A percentile compares a stretch with the other conserved stretches of the same genome.
phyloP scores from a whole-genome alignment of 2,329 filamentous ascomycete species.

The Calonectria leucothoes region DNA sequence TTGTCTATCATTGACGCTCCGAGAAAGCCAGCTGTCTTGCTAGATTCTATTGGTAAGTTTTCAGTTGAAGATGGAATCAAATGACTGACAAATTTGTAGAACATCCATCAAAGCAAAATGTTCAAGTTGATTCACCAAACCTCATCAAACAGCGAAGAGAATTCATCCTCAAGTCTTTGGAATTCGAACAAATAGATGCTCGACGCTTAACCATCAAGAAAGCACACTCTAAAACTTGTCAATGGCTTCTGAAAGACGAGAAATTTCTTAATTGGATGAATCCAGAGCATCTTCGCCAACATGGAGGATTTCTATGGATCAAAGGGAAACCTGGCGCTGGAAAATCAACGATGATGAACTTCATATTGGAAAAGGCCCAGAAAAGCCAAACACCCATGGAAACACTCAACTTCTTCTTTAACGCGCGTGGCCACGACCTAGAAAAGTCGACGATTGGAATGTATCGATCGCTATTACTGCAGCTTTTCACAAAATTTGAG shows the following conservation, averaged over 20 bases:
- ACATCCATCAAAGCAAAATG: not conserved
- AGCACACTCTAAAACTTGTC: slow-evolving; percentile 53
- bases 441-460: slow-evolving; percentile 60
- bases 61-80: not conserved
- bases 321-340: not conserved
- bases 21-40: not conserved
- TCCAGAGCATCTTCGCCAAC: slow-evolving; percentile 16
- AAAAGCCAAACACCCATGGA: slow-evolving; percentile 37
- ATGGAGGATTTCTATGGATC: slow-evolving; percentile 53
- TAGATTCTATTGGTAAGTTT: not conserved
- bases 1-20: not conserved
- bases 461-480: slow-evolving; percentile 60
- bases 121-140: not conserved
- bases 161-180: slow-evolving; percentile 38
- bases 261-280: slow-evolving; percentile 53
- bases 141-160: not conserved
- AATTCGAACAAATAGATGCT: slow-evolving; percentile 52
- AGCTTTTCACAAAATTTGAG: slow-evolving; percentile 53
- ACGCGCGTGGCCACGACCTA: slow-evolving; percentile 54
- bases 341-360: slow-evolving; percentile 51
- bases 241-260: slow-evolving; percentile 51
- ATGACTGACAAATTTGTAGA: not conserved
- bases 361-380: slow-evolving; percentile 31
- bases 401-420: slow-evolving; percentile 61
- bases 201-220: slow-evolving; percentile 50